Conservation (phyloP, 2,329 filamentous ascomycete species). For the Beauveria rudraprayagi region DNA sequence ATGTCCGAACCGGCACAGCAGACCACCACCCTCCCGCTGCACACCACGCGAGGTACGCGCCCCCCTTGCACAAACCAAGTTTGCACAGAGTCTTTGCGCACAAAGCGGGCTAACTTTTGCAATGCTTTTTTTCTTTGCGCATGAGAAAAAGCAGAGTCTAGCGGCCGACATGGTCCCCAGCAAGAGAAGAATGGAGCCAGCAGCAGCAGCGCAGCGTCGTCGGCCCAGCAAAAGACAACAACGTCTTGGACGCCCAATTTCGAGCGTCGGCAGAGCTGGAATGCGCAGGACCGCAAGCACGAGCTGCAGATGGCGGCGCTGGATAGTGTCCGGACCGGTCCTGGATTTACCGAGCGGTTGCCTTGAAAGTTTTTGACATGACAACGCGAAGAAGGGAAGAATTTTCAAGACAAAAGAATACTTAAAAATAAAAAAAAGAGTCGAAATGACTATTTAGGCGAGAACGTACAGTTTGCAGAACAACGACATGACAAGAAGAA, state of each 20-base stretch:
- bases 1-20: neutral
- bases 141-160: no score
- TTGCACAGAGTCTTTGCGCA: neutral
- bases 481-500: neutral
- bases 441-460: neutral
- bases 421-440: neutral
- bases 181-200: neutral
- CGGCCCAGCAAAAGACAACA: neutral
- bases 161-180: no score
- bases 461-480: neutral
- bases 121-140: no score
- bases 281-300: slow-evolving; percentile 45
- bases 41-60: neutral
- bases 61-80: neutral
- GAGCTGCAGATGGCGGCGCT: slow-evolving; percentile 40
- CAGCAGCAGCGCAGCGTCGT: neutral
- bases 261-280: slow-evolving; percentile 43
- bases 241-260: slow-evolving; percentile 37
- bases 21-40: neutral
- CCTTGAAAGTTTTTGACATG: neutral
- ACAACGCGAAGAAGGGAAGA: no score
- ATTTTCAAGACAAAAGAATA: neutral
- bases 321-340: slow-evolving; percentile 25
- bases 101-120: neutral
- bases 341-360: slow-evolving; percentile 35